Evolutionary conservation across 2,329 filamentous ascomycete genomes (phyloP).

Genomic region (Fusarium sp.): DNA sequence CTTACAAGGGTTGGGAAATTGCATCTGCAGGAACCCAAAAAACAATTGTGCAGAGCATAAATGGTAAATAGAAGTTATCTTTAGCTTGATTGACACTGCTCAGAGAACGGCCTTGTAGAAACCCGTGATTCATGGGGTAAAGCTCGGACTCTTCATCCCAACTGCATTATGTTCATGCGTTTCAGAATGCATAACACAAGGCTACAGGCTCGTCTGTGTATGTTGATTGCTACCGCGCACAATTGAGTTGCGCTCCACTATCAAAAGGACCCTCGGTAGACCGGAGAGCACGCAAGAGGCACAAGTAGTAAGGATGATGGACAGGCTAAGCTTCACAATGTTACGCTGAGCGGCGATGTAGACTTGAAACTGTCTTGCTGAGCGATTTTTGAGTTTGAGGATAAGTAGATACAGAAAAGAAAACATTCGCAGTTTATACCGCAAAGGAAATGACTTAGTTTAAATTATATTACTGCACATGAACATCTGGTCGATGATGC

Average conservation of each 20-base stretch:
- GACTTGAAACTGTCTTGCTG: conserved; percentile 19
- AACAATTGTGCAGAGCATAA: not conserved
- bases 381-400: conserved; percentile 1
- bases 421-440: not conserved
- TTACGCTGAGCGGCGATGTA: conserved; percentile 33
- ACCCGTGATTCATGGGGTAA: not conserved
- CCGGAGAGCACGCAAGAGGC: conserved; percentile 27
- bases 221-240: not conserved
- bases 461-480: not conserved
- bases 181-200: conserved; percentile 5
- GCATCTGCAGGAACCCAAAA: conserved; percentile 37
- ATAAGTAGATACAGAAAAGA: not conserved
- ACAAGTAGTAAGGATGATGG: conserved; percentile 13
- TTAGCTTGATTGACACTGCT: not conserved
- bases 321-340: conserved; percentile 27
- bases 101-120: not conserved
- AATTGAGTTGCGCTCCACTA: not conserved
- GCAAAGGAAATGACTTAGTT: not conserved
- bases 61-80: not conserved
- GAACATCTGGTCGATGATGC: not conserved
- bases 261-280: conserved; percentile 19
- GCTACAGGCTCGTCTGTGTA: conserved; percentile 5
- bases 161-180: conserved; percentile 17
- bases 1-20: conserved; percentile 42
- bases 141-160: not conserved